Evolutionary conservation across 2,329 filamentous ascomycete genomes (phyloP), one percentile per base, ranked within the genome.

Genomic region (Diaporthe citri): DNA sequence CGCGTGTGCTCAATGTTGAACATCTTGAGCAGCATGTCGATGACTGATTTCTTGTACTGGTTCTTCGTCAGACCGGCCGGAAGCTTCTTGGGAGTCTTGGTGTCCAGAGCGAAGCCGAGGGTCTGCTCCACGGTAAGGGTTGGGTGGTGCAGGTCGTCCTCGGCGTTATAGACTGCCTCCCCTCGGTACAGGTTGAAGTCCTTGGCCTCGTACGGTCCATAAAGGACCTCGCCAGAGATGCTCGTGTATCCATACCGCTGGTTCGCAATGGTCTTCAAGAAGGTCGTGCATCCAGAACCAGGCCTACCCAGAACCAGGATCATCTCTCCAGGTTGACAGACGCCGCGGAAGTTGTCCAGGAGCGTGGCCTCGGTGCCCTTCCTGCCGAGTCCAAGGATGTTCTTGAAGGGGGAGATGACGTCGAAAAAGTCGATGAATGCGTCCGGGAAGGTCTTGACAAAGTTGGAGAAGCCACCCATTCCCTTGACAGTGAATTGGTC

Each of bases 1-100:
- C 91, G 90, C 0, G 95, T 97, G 83, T 98, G 95, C 82, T 96
- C 93, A 72, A 98, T 97, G 81, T 96, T 97, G 87, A 98, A 97
- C 94, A 97, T 97, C 80, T 94, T 95, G 70, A 98, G 87, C 75
- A 98, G 87, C 80, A 93, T 90, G 25, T 91, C 88, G 76, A 96
- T 88, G 74, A 97, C 91, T 78, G 92, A 91, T 67, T 93, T 88
- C 85, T 96, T 96, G 86, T 96, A 96, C 22, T 93, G 92, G 8
- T 84, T 82, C 82, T 94, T 93, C 52, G 90, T 92, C 78, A 97
- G 89, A 31, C 94, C 94, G 5, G 88, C 90, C 0, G 94, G 94
- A 62, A 95, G 88, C 83, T 96, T 95, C 22, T 93, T 92, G 8
- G 96, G 95, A 20, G 94, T 93, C 84, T 97, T 97, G 43, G 93